Percentiles rank a stretch among this genome's conserved stretches.
Conservation (phyloP, 371 early-diverging fungal species). For the Capillidium rhysosporum region DNA sequence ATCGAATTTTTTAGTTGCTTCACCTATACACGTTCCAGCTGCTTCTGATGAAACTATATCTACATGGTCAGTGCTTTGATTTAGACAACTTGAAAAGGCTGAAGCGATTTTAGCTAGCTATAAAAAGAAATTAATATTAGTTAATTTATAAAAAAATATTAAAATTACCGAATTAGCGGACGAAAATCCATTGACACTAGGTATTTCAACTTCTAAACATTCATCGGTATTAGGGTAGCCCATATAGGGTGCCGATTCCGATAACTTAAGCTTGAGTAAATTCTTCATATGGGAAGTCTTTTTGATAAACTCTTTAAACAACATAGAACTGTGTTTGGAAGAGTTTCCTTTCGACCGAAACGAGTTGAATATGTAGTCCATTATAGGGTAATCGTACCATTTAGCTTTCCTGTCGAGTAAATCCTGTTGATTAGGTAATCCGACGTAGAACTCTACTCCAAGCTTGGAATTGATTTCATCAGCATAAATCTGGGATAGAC, state of each 20-base stretch:
- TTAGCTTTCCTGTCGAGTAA: not conserved
- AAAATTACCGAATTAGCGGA: no score
- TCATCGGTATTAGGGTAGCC: no score
- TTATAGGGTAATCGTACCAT: not conserved
- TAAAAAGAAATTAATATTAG: not conserved
- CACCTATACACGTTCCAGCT: not conserved
- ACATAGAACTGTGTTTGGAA: not conserved
- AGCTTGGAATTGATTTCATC: conserved; percentile 22
- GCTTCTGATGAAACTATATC: not conserved
- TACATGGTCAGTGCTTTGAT: not conserved
- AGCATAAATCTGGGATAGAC: conserved; percentile 29
- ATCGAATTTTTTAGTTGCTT: conserved; percentile 3
- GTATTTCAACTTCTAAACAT: no score
- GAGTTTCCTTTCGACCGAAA: not conserved
- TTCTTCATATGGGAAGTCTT: no score
- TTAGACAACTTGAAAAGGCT: not conserved
- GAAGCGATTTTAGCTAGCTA: not conserved
- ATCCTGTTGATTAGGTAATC: not conserved
- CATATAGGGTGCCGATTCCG: no score
- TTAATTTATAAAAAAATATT: no score
- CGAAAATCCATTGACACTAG: no score
- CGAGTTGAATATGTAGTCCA: not conserved
- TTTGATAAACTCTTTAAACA: not conserved
- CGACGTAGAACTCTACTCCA: conserved; percentile 27
- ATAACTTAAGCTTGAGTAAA: no score